phyloP scores from a whole-genome alignment of 2,329 filamentous ascomycete species.

The Aspergillus sp. region DNA sequence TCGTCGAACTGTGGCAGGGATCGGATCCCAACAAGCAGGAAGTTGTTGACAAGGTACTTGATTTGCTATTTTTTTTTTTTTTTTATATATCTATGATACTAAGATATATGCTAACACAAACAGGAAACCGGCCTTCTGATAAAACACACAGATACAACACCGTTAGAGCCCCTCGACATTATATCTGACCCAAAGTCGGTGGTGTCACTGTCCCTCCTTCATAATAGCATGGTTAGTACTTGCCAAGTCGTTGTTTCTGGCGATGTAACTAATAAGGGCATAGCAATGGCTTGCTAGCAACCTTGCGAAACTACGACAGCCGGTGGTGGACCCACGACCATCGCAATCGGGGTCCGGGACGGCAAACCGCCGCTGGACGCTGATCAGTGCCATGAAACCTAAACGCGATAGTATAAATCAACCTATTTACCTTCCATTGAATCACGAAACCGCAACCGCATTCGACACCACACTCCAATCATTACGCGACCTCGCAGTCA shows the following conservation, averaged over 20 bases:
- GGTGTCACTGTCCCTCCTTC: slow-evolving; percentile 79
- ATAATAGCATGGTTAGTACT: slow-evolving; percentile 76
- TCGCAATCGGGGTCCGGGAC: slow-evolving; percentile 43
- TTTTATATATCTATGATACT: not conserved
- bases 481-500: slow-evolving; percentile 76
- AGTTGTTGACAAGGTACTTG: slow-evolving; percentile 59
- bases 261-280: slow-evolving; percentile 14
- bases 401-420: slow-evolving; percentile 57
- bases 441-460: slow-evolving; percentile 76
- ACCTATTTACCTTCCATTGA: slow-evolving; percentile 82
- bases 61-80: no score
- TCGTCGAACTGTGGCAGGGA: slow-evolving; percentile 65
- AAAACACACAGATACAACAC: slow-evolving; percentile 55
- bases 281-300: slow-evolving; percentile 87
- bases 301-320: slow-evolving; percentile 75
- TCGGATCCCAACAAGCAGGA: slow-evolving; percentile 51
- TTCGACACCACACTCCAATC: slow-evolving; percentile 86
- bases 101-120: slow-evolving; percentile 19
- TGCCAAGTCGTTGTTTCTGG: not conserved
- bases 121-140: slow-evolving; percentile 57
- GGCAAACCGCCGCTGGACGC: slow-evolving; percentile 77
- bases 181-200: slow-evolving; percentile 88
- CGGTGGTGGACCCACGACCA: slow-evolving; percentile 56
- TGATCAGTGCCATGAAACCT: slow-evolving; percentile 64
- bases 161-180: slow-evolving; percentile 74